Conservation (phyloP, 2,329 filamentous ascomycete species). For the Colletotrichum graminicola region DNA sequence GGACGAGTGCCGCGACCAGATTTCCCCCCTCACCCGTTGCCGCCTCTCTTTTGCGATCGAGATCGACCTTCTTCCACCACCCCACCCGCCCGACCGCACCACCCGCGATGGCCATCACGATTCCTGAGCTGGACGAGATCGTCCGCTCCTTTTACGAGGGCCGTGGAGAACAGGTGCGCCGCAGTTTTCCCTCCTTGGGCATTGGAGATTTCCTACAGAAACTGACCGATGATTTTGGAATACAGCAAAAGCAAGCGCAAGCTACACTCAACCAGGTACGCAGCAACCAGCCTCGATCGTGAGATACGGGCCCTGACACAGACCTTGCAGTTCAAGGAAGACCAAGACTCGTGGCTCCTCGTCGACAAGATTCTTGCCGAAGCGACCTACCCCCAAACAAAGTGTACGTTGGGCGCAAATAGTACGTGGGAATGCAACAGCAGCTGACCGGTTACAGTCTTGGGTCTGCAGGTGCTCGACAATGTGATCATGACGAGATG, state of each 20-base stretch:
- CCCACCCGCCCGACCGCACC: slow-evolving; percentile 49
- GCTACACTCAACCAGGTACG: slow-evolving; percentile 91
- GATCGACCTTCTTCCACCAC: slow-evolving; percentile 45
- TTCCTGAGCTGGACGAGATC: slow-evolving; percentile 95
- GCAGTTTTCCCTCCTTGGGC: slow-evolving; percentile 21
- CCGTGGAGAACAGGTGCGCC: slow-evolving; percentile 87
- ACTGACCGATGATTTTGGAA: slow-evolving; percentile 55
- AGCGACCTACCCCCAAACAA: slow-evolving; percentile 93
- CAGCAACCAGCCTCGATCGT: slow-evolving; percentile 43
- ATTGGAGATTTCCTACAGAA: slow-evolving; percentile 43
- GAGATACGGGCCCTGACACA: slow-evolving; percentile 43
- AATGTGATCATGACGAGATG: slow-evolving; percentile 99
- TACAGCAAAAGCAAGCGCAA: slow-evolving; percentile 95
- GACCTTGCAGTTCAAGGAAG: slow-evolving; percentile 89
- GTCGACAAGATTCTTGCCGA: slow-evolving; percentile 97
- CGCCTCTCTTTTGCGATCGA: slow-evolving; percentile 41
- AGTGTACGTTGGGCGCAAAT: slow-evolving; percentile 73
- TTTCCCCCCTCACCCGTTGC: slow-evolving; percentile 37
- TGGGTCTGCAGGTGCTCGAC: slow-evolving; percentile 96
- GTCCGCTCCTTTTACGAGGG: slow-evolving; percentile 98
- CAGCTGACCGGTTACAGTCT: slow-evolving; percentile 65
- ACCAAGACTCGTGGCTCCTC: slow-evolving; percentile 96
- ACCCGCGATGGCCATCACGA: slow-evolving; percentile 74
- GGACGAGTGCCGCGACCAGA: slow-evolving; percentile 33
- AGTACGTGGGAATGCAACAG: not conserved